Base-by-base conservation (phyloP, 2,329 filamentous ascomycete species). In the Phaeosphaeria sp. region DNA sequence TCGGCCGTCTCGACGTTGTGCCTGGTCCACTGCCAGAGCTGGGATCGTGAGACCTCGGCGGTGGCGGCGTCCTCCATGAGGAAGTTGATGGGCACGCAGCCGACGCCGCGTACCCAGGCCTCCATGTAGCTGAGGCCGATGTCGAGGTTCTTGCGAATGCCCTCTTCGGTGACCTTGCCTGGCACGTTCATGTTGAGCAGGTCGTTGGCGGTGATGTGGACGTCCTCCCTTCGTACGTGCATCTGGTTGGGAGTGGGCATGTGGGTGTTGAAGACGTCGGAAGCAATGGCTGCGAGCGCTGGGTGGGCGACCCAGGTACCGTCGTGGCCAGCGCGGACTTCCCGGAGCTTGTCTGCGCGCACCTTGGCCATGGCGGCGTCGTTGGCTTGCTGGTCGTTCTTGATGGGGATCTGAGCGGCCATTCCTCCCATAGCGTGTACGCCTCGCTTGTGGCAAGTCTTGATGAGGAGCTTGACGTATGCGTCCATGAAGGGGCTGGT, bases 401-500 rank as follows among this genome's bases (percentile, higher is more conserved):
- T 98, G 84, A 98, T 97, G 61, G 95, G 95, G 74, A 99, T 99
- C 81, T 98, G 95, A 40, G 95, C 95, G 2, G 94, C 94, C 95
- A 99, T 98, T 66, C 95, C 95, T 68, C 95, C 87, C 95, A 98
- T 98, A 65, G 95, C 95, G 80, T 98, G 95, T n/a, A 98, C 95
- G 54, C 93, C 93, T 69, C 95, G 90, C 77, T 89, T 90, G 80
- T 99, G 95, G 84, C 95, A 99, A 56, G 95, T 98, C 86, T 97
- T 94, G 81, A 99, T 97, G 66, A 99, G 87, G 42, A 98, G 88
- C 81, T 95, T 96, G 74, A 98, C 92, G 74, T 99, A 99, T 49
- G 95, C 88, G 69, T 98, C 88, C 95, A 99, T 98, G 82, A 99
- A 99, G 13, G 95, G 95, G 1, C 94, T 91, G 13, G 93, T 98